Evolutionary conservation across 2,329 filamentous ascomycete genomes (phyloP).

Genomic region (Xylaria sp.): DNA sequence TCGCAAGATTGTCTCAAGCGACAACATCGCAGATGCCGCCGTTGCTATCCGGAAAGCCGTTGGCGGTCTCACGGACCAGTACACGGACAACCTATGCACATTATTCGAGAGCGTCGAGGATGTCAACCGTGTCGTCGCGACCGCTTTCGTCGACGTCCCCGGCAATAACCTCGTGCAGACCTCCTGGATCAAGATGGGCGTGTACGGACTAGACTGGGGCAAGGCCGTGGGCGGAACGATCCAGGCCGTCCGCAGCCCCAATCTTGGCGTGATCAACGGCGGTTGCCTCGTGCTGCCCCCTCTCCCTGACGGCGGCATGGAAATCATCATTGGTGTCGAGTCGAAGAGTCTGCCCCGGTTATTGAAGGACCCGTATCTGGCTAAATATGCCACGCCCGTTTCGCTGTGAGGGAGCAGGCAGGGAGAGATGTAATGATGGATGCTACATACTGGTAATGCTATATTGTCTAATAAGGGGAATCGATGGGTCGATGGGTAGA

Average conservation of each 20-base stretch:
- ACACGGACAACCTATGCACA: conserved; percentile 28
- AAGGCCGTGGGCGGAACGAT: conserved; percentile 28
- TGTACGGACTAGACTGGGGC: conserved; percentile 34
- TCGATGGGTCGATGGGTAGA: no score
- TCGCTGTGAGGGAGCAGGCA: conserved; percentile 10
- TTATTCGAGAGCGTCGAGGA: conserved; percentile 32
- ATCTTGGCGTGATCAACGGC: conserved; percentile 33
- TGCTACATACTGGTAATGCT: no score
- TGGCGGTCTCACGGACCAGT: conserved; percentile 30
- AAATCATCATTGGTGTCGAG: conserved; percentile 34
- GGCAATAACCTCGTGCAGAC: conserved; percentile 30
- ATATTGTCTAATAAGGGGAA: no score
- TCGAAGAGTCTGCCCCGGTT: conserved; percentile 27
- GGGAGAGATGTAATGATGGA: no score
- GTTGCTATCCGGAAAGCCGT: conserved; percentile 33
- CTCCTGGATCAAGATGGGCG: conserved; percentile 32
- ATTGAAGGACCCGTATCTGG: conserved; percentile 30
- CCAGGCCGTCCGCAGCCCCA: conserved; percentile 30
- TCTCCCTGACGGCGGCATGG: conserved; percentile 32
- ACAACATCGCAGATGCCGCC: conserved; percentile 33
- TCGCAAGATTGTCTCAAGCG: conserved; percentile 29
- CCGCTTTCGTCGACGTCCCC: conserved; percentile 33
- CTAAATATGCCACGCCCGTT: conserved; percentile 27
- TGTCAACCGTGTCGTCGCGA: conserved; percentile 30
- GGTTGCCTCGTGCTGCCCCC: conserved; percentile 31